Evolutionary conservation across 257 asterid genomes (phyloP), one percentile per base, ranked within the genome.

Genomic region (Verbena officinalis): DNA sequence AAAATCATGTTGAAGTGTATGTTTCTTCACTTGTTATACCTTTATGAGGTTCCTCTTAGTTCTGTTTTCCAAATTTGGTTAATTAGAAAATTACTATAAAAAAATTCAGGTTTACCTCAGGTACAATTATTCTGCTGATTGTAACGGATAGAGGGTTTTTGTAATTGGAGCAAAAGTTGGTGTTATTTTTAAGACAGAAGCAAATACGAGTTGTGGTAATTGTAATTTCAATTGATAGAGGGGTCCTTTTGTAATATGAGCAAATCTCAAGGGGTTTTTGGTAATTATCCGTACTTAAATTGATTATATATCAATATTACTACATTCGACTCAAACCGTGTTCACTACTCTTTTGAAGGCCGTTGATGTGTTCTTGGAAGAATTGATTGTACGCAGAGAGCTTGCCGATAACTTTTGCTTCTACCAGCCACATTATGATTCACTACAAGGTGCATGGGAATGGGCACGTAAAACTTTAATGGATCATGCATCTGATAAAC

Each of bases 351-450:
- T 58, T 76, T 69, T 80, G 80, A 71, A 93, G 99, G 95, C 92
- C 38, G 87, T 90, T 64, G 96, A 88, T 67, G 85, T 79, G 17
- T 93, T 90, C 69, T 51, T 90, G 76, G 99, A 93, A 81, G 99
- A 93, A 78, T 50, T 90, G 84, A 80, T 93, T 46, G 84, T 93
- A 36, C 95, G 99, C 13, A 80, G 97, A 78, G 99, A 93, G 77
- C 97, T 93, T 42, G 83, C 99, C 69, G 99, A 93, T 79, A 93
- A 93, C 77, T 93, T 87, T 83, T 93, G 99, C 86, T 90, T 64
- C 80, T 88, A 93, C 76, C 95, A 87, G 84, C 96, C 96, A 38
- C 86, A 73, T 56, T 93, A 93, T 75, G 97, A 93, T 77, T 90
- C 96, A 4, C 38, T 93, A 57, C 73, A 80, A 68, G 99, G 99